Percentiles rank a stretch among this genome's conserved stretches.
These are phyloP conservation scores for Moesziomyces sp. DNA, from an alignment of 1,284 basidiomycete genomes.

Conservation along the genomic window DNA sequence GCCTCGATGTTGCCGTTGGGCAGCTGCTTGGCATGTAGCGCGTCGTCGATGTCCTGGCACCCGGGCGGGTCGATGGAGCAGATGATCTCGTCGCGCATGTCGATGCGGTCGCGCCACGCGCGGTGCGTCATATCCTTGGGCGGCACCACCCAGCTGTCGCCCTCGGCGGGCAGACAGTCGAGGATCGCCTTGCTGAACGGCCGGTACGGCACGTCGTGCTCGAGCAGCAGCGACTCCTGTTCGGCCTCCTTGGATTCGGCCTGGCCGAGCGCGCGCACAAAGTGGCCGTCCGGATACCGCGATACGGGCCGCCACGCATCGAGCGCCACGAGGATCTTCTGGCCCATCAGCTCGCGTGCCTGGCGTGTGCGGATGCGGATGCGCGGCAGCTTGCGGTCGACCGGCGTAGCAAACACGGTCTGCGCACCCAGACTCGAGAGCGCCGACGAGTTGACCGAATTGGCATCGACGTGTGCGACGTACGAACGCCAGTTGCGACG, in stretches of 20 bases:
- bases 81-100: slow-evolving; percentile 85
- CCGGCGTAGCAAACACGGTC: slow-evolving; percentile 93
- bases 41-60: slow-evolving; percentile 99
- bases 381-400: slow-evolving; percentile 89
- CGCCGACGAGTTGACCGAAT: slow-evolving; percentile 79
- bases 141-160: slow-evolving; percentile 92
- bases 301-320: slow-evolving; percentile 89
- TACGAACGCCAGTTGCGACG: slow-evolving; percentile 93
- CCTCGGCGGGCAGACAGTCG: slow-evolving; percentile 88
- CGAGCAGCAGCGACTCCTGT: slow-evolving; percentile 90
- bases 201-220: slow-evolving; percentile 95
- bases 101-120: slow-evolving; percentile 87
- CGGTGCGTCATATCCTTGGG: slow-evolving; percentile 74
- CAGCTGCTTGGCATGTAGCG: slow-evolving; percentile 88
- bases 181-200: slow-evolving; percentile 95
- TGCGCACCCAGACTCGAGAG: slow-evolving; percentile 84
- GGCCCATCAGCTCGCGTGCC: slow-evolving; percentile 84
- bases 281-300: slow-evolving; percentile 96
- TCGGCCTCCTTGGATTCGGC: slow-evolving; percentile 96
- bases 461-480: slow-evolving; percentile 93
- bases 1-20: slow-evolving; percentile 96
- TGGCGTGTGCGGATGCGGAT: slow-evolving; percentile 95
- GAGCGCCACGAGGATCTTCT: slow-evolving; percentile 96
- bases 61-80: slow-evolving; percentile 98
- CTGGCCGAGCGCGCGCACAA: slow-evolving; percentile 89